A percentile compares a stretch with the other conserved stretches of the same genome.
Conservation (phyloP, 768 basidiomycete species). For the Hydnomerulius pinastri region DNA sequence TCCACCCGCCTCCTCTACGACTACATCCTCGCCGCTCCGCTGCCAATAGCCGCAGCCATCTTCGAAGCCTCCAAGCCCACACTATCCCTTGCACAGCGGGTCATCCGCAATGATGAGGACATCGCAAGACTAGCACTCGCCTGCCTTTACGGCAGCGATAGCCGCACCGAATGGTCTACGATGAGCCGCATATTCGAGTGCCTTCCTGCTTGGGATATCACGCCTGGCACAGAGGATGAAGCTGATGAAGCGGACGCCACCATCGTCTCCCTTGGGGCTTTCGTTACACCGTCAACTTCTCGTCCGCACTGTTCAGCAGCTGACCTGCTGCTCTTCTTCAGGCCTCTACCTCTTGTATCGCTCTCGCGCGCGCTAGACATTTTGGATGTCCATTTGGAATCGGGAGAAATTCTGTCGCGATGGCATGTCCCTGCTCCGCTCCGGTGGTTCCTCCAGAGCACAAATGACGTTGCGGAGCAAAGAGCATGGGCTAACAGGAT, state of each 20-base stretch:
- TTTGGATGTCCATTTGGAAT: slow-evolving; percentile 91
- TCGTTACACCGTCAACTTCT: slow-evolving; percentile 72
- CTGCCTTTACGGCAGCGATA: slow-evolving; percentile 81
- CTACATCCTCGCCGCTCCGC: slow-evolving; percentile 66
- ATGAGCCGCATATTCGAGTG: slow-evolving; percentile 97
- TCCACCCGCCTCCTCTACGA: slow-evolving; percentile 68
- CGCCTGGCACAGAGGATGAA: slow-evolving; percentile 56
- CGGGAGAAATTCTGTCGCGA: slow-evolving; percentile 86
- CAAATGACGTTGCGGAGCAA: slow-evolving; percentile 66
- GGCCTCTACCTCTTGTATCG: slow-evolving; percentile 69
- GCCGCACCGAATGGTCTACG: slow-evolving; percentile 69
- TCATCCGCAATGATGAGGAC: slow-evolving; percentile 81
- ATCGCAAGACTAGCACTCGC: slow-evolving; percentile 86
- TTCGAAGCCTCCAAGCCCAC: slow-evolving; percentile 95
- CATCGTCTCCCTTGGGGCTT: slow-evolving; percentile 74
- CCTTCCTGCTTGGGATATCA: slow-evolving; percentile 84
- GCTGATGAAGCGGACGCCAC: slow-evolving; percentile 83
- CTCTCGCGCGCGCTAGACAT: slow-evolving; percentile 86
- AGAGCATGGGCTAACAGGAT: slow-evolving; percentile 84
- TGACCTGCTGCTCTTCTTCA: slow-evolving; percentile 82
- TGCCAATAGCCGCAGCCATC: slow-evolving; percentile 70
- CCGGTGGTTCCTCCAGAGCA: slow-evolving; percentile 88
- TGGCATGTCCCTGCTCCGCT: slow-evolving; percentile 86
- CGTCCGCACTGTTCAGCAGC: slow-evolving; percentile 56
- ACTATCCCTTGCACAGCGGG: slow-evolving; percentile 62